Base-by-base conservation (phyloP, 1,284 basidiomycete genomes). In the Cryptococcus wingfieldii region DNA sequence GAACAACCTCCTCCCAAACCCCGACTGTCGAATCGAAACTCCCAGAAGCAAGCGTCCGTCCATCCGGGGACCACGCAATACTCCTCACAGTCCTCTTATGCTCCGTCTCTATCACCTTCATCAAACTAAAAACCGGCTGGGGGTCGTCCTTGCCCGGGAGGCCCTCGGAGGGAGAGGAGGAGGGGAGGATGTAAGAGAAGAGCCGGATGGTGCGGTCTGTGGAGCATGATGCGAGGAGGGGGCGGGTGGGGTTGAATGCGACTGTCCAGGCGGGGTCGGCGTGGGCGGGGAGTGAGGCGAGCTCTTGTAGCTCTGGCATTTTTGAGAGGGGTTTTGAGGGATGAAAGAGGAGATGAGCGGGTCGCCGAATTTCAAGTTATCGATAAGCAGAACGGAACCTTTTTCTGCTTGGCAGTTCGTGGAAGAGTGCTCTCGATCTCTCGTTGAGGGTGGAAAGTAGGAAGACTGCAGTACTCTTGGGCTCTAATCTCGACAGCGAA, bases 1-100 rank as follows among this genome's bases (percentile, higher is more conserved):
- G 65, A 63, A 79, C 64, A 79, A 82, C 67, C 54, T 85, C 84
- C 66, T 93, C 90, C 93, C 94, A 98, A 43, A 98, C 82, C 0
- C 87, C 89, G 25, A 98, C 87, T 51, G 90, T 92, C 1, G 90
- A 84, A 70, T 99, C 96, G 67, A 99, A 99, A 1, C 90, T 95
- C 0, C 88, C 96, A 0, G 92, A 94, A 0, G 93, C 95, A n/a
- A 99, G 81, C 2, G 86, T 87, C 51, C 82, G 80, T 2, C 95
- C 95, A 3, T 88, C 87, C 0, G 95, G 94, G 3, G 90, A 82
- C 92, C 95, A 99, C 0, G 90, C 86, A 27, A 98, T 70, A 14
- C 85, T 81, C 25, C 96, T 83, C n/a, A 99, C 89, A 0, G 95
- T 94, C 62, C 95, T 89, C 25, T 84, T 83, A 73, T 98, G 96